Evolutionary conservation across 73 alveolate genomes (phyloP), one percentile per base, ranked within the genome.

Genomic region (Durusdinium trenchii): DNA sequence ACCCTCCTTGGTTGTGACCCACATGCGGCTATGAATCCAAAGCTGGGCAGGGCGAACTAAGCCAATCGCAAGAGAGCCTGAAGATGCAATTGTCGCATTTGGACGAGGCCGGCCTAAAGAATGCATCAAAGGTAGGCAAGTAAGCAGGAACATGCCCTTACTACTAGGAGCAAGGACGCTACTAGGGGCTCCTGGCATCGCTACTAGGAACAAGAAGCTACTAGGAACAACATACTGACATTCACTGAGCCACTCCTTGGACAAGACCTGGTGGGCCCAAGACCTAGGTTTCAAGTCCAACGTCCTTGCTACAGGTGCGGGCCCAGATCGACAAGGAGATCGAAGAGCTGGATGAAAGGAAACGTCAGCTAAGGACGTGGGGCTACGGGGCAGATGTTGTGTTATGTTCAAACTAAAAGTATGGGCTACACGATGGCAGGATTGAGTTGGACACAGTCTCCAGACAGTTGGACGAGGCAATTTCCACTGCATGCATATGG

Each of bases 91-190:
- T 91, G 35, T 35, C 81, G 36, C 98, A 91, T 89, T n/a, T 91
- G 89, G 98, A 91, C 43, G 98, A 91, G 98, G 98, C 78, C 23
- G n/a, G n/a, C n/a, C n/a, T n/a, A n/a, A n/a, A n/a, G n/a, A n/a
- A n/a, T n/a, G n/a, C n/a, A n/a, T n/a, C n/a, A n/a, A n/a, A n/a
- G n/a, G n/a, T n/a, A n/a, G n/a, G n/a, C n/a, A n/a, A n/a, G n/a
- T n/a, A 38, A 62, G 40, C 28, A 30, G 86, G 86, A 1, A n/a
- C n/a, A n/a, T n/a, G n/a, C n/a, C n/a, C n/a, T n/a, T n/a, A n/a
- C n/a, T n/a, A n/a, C n/a, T n/a, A n/a, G n/a, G n/a, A n/a, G n/a
- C n/a, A n/a, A n/a, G n/a, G n/a, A n/a, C n/a, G n/a, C n/a, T n/a
- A n/a, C n/a, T n/a, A n/a, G n/a, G n/a, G n/a, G n/a, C n/a, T n/a